Percentiles rank a stretch among this genome's conserved stretches.
These are phyloP conservation scores for Tagetes patula DNA, from an alignment of 129 eudicot genomes.

Conservation along the genomic window DNA sequence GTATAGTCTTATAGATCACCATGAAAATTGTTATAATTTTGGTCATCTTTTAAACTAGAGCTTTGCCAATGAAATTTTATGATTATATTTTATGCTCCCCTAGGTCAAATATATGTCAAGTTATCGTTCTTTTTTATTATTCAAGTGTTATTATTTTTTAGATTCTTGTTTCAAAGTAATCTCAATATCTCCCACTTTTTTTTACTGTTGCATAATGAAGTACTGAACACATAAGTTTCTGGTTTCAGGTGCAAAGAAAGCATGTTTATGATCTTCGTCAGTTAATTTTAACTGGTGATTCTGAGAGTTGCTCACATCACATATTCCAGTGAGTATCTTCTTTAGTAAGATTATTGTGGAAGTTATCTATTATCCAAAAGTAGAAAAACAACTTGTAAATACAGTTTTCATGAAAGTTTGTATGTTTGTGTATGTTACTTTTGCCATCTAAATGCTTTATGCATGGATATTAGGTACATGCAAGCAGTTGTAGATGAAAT, in stretches of 20 bases:
- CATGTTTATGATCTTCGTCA: conserved; percentile 97
- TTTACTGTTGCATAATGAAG: neutral
- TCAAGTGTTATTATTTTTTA: neutral
- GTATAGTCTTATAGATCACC: conserved; percentile 5
- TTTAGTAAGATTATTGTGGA: conserved; percentile 14
- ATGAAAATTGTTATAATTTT: neutral
- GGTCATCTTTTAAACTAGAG: neutral
- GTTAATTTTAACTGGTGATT: conserved; percentile 70
- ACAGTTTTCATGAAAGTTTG: neutral
- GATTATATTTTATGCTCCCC: neutral
- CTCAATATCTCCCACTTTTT: neutral
- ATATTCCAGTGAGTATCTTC: conserved; percentile 69
- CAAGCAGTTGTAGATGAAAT: conserved; percentile 96
- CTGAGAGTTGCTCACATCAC: conserved; percentile 84
- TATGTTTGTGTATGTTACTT: conserved; percentile 6
- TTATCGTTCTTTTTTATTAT: neutral
- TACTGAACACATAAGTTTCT: conserved; percentile 19
- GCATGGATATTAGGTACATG: conserved; percentile 72
- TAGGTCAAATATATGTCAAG: neutral
- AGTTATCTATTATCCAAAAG: neutral
- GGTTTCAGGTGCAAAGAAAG: conserved; percentile 86
- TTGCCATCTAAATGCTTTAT: neutral
- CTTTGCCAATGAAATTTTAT: neutral
- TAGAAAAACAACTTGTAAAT: conserved; percentile 11
- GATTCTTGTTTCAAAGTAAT: neutral